Conservation (phyloP, 2,329 filamentous ascomycete species). For the Davidsoniella australis region DNA sequence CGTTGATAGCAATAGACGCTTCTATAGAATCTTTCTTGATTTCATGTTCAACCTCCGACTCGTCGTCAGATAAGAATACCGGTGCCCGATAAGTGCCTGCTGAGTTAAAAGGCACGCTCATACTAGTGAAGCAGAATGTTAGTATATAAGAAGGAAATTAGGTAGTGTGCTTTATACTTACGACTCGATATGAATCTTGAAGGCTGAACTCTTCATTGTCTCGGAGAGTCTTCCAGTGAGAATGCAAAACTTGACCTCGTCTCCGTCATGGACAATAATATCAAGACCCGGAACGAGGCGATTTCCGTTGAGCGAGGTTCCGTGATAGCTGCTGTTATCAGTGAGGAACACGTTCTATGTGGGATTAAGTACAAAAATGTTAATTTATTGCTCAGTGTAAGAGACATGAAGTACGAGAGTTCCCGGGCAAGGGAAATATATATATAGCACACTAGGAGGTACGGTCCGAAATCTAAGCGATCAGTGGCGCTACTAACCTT, state of each 20-base stretch:
- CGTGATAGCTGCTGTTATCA: slow-evolving; percentile 11
- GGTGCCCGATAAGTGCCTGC: slow-evolving; percentile 5
- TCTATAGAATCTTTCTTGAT: background rate
- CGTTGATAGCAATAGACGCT: background rate
- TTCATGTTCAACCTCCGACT: slow-evolving; percentile 4
- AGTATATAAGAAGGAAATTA: background rate
- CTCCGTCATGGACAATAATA: slow-evolving; percentile 3
- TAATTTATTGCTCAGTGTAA: no score
- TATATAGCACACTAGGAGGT: background rate
- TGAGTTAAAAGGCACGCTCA: background rate
- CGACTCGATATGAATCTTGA: background rate
- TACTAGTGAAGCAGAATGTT: background rate
- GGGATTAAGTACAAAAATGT: background rate
- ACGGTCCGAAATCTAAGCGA: background rate
- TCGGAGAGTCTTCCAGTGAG: slow-evolving; percentile 6
- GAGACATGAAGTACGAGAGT: no score
- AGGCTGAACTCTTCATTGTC: background rate
- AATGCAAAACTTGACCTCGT: slow-evolving; percentile 8
- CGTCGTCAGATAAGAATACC: slow-evolving; percentile 6
- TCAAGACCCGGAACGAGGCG: background rate
- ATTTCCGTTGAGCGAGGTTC: slow-evolving; percentile 9
- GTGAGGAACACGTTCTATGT: slow-evolving; percentile 7
- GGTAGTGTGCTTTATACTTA: background rate
- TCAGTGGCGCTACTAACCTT: background rate
- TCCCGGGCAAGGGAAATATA: background rate